phyloP scores from a whole-genome alignment of 2,329 filamentous ascomycete species.

The Aspergillus candidus region DNA sequence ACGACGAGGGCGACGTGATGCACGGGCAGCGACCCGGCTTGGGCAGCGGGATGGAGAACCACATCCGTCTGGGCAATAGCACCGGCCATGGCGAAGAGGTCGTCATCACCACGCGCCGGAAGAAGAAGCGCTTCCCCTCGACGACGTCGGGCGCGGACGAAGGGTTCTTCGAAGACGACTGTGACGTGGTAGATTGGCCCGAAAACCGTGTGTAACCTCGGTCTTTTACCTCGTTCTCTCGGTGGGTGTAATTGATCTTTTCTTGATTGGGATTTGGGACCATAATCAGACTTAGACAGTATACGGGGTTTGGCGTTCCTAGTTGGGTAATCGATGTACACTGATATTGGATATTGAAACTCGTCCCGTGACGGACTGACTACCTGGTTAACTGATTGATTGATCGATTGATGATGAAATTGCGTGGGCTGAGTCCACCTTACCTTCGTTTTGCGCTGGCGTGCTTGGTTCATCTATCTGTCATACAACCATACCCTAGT shows the following conservation, averaged over 20 bases:
- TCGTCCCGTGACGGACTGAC: too few species aligned
- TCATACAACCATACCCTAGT: too few species aligned
- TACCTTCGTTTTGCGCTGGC: too few species aligned
- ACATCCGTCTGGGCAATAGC: conserved; percentile 47
- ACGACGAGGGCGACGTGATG: conserved; percentile 32
- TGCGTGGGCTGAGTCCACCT: too few species aligned
- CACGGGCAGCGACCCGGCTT: conserved; percentile 24
- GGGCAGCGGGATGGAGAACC: conserved; percentile 43
- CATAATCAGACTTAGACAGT: too few species aligned
- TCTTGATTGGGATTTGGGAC: conserved; percentile 10
- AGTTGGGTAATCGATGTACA: too few species aligned
- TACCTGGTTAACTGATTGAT: too few species aligned
- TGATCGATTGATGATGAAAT: too few species aligned
- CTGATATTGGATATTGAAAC: too few species aligned
- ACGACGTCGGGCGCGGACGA: conserved; percentile 49
- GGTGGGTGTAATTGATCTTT: not conserved
- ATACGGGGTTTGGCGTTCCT: too few species aligned
- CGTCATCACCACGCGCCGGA: conserved; percentile 71
- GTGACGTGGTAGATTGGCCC: conserved; percentile 84
- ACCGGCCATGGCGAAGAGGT: conserved; percentile 65
- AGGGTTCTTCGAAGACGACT: conserved; percentile 86
- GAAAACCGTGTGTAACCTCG: conserved; percentile 45
- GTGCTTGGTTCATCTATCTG: too few species aligned
- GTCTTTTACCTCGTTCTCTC: not conserved
- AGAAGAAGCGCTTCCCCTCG: conserved; percentile 45